Conservation (phyloP, 2,329 filamentous ascomycete genomes). For the Sclerotinia subarctica region DNA sequence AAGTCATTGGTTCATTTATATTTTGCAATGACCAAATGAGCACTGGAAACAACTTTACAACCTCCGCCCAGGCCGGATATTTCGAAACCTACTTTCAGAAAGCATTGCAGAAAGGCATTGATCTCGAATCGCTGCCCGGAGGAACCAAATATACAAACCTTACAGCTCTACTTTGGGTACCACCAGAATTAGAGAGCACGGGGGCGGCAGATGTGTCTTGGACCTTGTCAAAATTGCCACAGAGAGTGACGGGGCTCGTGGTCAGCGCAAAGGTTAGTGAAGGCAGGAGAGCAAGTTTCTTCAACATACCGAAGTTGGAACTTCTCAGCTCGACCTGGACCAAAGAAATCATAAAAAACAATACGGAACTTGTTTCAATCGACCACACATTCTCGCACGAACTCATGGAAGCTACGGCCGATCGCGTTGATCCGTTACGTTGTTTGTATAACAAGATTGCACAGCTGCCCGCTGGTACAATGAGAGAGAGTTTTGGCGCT, state of each 20-base stretch:
- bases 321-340: background rate
- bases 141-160: background rate
- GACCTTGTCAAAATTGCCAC: background rate
- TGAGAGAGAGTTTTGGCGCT: background rate
- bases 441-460: background rate
- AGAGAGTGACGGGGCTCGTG: background rate
- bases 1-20: background rate
- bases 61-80: background rate
- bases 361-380: background rate
- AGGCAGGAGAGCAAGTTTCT: background rate
- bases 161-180: background rate
- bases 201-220: background rate
- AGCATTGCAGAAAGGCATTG: background rate
- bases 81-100: conserved; percentile 1
- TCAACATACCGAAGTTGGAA: background rate
- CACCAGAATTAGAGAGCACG: background rate
- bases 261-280: background rate
- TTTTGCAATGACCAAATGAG: conserved; percentile 1
- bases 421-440: background rate
- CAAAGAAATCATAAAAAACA: background rate
- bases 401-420: background rate
- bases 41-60: no score
- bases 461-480: background rate
- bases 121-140: background rate
- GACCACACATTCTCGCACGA: background rate